Percentiles rank a stretch among this genome's conserved stretches.
Conservation (phyloP, 257 asterid species). For the Leonotis leonurus region DNA sequence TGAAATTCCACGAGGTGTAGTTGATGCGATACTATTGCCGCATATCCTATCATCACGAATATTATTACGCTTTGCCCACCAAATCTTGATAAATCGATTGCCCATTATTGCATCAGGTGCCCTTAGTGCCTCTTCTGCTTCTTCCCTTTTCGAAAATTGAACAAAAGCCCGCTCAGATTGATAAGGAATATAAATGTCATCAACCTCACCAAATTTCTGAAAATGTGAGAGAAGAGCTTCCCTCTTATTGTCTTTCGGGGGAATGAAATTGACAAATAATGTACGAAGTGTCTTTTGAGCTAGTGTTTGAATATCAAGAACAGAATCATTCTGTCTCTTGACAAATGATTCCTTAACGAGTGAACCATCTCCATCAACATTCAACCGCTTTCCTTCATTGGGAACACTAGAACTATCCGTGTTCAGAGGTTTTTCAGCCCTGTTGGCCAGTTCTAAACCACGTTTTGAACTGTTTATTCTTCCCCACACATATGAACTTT, state of each 20-base stretch:
- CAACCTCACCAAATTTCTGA: slow-evolving; percentile 80
- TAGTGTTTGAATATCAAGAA: slow-evolving; percentile 46
- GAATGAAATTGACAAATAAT: slow-evolving; percentile 70
- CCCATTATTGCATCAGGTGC: slow-evolving; percentile 99
- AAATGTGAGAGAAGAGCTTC: slow-evolving; percentile 90
- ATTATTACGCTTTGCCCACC: slow-evolving; percentile 96
- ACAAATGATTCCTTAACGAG: slow-evolving; percentile 38
- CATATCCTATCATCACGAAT: slow-evolving; percentile 53
- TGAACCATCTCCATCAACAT: slow-evolving; percentile 35
- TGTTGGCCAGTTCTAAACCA: slow-evolving; percentile 38
- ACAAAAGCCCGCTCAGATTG: slow-evolving; percentile 78
- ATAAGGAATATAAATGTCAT: slow-evolving; percentile 70
- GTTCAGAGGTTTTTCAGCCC: slow-evolving; percentile 30
- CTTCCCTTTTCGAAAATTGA: slow-evolving; percentile 84
- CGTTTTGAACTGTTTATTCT: slow-evolving; percentile 46
- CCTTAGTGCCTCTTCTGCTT: slow-evolving; percentile 79
- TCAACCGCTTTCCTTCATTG: slow-evolving; percentile 33
- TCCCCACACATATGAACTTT: slow-evolving; percentile 72
- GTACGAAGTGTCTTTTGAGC: slow-evolving; percentile 76
- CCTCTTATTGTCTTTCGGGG: slow-evolving; percentile 74
- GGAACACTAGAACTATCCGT: slow-evolving; percentile 27
- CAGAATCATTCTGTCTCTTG: slow-evolving; percentile 43
- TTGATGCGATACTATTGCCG: slow-evolving; percentile 27
- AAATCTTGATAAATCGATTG: slow-evolving; percentile 87
- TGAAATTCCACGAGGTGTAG: slow-evolving; percentile 24